These are phyloP conservation scores for Rhizoclosmatium globosum DNA, from an alignment of 192 early-diverging fungal species.

Conservation along the genomic window DNA sequence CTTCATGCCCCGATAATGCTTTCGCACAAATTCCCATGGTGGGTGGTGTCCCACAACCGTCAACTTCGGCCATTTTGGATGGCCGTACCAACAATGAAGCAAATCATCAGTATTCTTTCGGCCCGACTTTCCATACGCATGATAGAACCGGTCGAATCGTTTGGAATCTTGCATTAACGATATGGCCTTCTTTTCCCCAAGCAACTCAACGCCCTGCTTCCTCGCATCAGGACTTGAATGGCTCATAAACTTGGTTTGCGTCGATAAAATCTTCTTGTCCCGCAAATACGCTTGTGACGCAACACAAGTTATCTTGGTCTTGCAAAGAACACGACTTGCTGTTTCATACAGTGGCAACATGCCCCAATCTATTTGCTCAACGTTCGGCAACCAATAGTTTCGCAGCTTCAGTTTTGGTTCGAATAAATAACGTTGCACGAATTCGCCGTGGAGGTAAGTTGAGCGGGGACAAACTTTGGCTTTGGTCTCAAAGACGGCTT, in stretches of 20 bases:
- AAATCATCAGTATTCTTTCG: slow-evolving; percentile 13
- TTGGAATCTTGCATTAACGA: neutral
- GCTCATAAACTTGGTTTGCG: neutral
- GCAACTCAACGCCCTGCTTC: neutral
- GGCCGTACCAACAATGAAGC: slow-evolving; percentile 26
- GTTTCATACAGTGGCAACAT: neutral
- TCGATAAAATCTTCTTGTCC: neutral
- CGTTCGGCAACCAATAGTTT: slow-evolving; percentile 20
- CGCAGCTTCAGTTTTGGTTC: neutral
- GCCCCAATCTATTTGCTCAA: slow-evolving; percentile 7
- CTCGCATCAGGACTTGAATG: slow-evolving; percentile 6
- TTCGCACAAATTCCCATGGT: neutral
- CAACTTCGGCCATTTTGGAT: slow-evolving; percentile 25
- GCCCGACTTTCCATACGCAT: slow-evolving; percentile 7
- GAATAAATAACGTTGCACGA: neutral
- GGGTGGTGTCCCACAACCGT: slow-evolving; percentile 11
- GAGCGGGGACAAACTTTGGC: neutral
- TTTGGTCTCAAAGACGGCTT: neutral
- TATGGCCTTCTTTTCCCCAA: neutral
- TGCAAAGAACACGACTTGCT: neutral
- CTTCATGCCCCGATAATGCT: neutral
- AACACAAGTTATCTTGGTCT: neutral
- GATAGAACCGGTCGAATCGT: slow-evolving; percentile 26
- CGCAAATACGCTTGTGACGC: neutral
- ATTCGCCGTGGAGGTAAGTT: slow-evolving; percentile 24